Evolutionary conservation across 2,329 filamentous ascomycete species (phyloP).

Genomic region (Colletotrichum shisoi): DNA sequence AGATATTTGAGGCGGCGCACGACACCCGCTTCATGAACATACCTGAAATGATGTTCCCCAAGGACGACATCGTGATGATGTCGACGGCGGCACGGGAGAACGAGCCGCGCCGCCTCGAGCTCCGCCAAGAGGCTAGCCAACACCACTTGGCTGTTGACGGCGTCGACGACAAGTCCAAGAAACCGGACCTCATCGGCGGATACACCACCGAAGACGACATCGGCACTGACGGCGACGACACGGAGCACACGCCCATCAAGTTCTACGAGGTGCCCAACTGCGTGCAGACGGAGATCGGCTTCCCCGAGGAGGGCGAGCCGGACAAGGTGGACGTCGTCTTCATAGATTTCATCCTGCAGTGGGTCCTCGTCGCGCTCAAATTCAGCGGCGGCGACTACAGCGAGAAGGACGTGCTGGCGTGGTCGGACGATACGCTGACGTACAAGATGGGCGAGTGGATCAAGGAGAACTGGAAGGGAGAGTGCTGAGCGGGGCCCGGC

Average conservation of each 20-base stretch:
- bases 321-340: constrained; percentile 87
- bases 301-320: constrained; percentile 65
- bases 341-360: constrained; percentile 87
- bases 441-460: constrained; percentile 66
- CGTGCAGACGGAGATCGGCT: constrained; percentile 73
- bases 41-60: constrained; percentile 55
- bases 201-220: constrained; percentile 91
- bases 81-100: constrained; percentile 37
- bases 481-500: constrained; percentile 50
- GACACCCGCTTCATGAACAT: constrained; percentile 59
- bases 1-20: constrained; percentile 54
- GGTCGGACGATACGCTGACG: constrained; percentile 64
- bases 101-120: constrained; percentile 46
- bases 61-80: constrained; percentile 38
- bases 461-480: constrained; percentile 62
- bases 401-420: constrained; percentile 58
- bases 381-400: constrained; percentile 62
- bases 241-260: constrained; percentile 75
- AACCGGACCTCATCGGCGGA: constrained; percentile 65
- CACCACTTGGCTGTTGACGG: constrained; percentile 43
- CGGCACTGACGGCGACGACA: constrained; percentile 87
- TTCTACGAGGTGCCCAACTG: constrained; percentile 85
- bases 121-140: constrained; percentile 45
- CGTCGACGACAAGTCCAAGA: constrained; percentile 41
- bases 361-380: constrained; percentile 77